Evolutionary conservation across 1,284 basidiomycete species (phyloP).

Genomic region (Boletus smithii): DNA sequence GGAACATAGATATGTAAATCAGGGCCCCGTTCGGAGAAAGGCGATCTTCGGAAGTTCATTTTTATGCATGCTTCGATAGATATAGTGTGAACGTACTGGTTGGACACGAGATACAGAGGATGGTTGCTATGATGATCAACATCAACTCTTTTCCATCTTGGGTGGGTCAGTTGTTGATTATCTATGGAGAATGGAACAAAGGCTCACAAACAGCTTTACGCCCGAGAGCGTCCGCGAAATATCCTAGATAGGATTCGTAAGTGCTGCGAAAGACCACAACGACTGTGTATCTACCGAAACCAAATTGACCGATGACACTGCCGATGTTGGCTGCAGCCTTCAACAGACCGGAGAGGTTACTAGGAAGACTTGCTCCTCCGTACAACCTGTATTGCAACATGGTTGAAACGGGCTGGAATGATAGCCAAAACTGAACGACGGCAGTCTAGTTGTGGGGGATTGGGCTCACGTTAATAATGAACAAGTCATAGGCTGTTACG

Average conservation of each 20-base stretch:
- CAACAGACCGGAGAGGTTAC: slow-evolving; percentile 58
- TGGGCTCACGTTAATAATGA: slow-evolving; percentile 66
- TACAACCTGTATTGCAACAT: slow-evolving; percentile 77
- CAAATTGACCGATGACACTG: slow-evolving; percentile 71
- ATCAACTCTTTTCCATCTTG: slow-evolving; percentile 76
- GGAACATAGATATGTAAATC: slow-evolving; percentile 62
- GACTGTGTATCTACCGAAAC: slow-evolving; percentile 45
- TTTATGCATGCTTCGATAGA: neutral
- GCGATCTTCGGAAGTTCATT: slow-evolving; percentile 27
- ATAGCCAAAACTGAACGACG: neutral
- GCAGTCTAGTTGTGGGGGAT: neutral
- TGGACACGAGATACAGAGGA: slow-evolving; percentile 51
- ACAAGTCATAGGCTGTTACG: slow-evolving; percentile 64
- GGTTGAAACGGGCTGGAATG: slow-evolving; percentile 58
- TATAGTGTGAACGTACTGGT: slow-evolving; percentile 35
- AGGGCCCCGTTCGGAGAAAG: slow-evolving; percentile 46
- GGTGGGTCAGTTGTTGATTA: slow-evolving; percentile 10
- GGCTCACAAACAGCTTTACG: slow-evolving; percentile 61
- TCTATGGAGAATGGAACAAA: neutral
- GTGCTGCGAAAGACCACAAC: slow-evolving; percentile 15
- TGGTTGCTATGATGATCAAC: slow-evolving; percentile 72
- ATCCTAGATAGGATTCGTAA: slow-evolving; percentile 27
- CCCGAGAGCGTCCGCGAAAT: slow-evolving; percentile 65
- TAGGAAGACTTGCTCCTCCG: slow-evolving; percentile 49
- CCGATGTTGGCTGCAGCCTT: slow-evolving; percentile 74